Conservation (phyloP, 768 basidiomycete species). For the Gymnopilus junonius region DNA sequence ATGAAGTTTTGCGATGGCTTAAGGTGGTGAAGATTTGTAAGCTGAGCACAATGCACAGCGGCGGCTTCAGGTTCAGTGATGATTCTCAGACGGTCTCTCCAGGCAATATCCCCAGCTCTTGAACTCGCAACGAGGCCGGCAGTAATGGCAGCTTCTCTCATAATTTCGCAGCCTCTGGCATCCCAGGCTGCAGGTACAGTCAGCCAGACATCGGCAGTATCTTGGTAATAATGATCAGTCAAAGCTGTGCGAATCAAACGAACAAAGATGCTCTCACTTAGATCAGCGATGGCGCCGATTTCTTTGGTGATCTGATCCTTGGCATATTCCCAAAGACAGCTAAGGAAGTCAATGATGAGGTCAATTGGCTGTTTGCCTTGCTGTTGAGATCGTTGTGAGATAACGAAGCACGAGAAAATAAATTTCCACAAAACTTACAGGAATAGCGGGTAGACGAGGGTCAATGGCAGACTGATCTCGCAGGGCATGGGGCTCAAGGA, state of each 20-base stretch:
- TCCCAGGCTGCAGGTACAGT: slow-evolving; percentile 95
- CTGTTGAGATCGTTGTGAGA: slow-evolving; percentile 38
- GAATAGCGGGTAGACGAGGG: slow-evolving; percentile 77
- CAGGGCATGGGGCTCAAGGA: slow-evolving; percentile 80
- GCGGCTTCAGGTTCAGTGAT: slow-evolving; percentile 88
- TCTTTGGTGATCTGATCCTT: slow-evolving; percentile 87
- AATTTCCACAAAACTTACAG: slow-evolving; percentile 51
- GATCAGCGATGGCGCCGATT: slow-evolving; percentile 84
- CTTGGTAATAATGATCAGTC: slow-evolving; percentile 39
- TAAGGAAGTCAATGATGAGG: slow-evolving; percentile 83
- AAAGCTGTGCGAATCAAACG: neutral
- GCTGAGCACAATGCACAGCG: slow-evolving; percentile 86
- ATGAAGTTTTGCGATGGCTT: slow-evolving; percentile 85
- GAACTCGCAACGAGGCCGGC: slow-evolving; percentile 81
- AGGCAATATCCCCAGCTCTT: slow-evolving; percentile 68
- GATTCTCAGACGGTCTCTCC: slow-evolving; percentile 83
- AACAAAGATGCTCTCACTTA: slow-evolving; percentile 52
- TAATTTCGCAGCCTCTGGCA: slow-evolving; percentile 80
- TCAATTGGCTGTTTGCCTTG: slow-evolving; percentile 77
- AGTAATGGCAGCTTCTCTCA: slow-evolving; percentile 82
- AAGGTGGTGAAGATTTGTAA: slow-evolving; percentile 80
- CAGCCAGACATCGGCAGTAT: slow-evolving; percentile 82
- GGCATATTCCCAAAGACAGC: slow-evolving; percentile 85
- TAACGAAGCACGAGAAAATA: neutral
- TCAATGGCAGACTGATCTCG: slow-evolving; percentile 74